Evolutionary conservation across 2,329 filamentous ascomycete species (phyloP).

Genomic region (Colletotrichum godetiae): DNA sequence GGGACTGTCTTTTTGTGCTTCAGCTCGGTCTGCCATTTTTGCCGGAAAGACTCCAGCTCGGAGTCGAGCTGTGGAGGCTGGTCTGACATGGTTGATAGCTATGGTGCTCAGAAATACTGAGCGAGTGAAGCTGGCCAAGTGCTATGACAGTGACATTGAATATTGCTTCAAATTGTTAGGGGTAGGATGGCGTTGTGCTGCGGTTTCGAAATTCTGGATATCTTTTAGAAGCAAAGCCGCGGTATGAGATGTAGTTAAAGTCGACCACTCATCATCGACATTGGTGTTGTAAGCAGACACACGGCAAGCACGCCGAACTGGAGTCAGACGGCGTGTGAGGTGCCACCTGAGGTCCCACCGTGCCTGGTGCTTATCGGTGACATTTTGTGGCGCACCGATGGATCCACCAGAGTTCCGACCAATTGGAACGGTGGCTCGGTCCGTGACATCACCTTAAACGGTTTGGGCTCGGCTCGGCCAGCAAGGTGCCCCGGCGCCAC

Average conservation of each 20-base stretch:
- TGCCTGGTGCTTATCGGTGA: conserved; percentile 30
- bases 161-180: too few relatives aligned
- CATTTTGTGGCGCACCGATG: conserved; percentile 16
- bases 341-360: conserved; percentile 21
- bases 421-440: conserved; percentile 4
- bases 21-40: conserved; percentile 88
- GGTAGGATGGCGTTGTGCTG: not conserved
- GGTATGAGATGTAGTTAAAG: conserved; percentile 27
- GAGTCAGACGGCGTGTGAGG: conserved; percentile 29
- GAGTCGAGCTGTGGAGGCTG: conserved; percentile 59
- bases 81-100: conserved; percentile 15
- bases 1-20: conserved; percentile 48
- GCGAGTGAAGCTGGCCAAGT: not conserved
- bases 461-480: conserved; percentile 27
- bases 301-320: conserved; percentile 22
- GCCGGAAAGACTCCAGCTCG: conserved; percentile 87
- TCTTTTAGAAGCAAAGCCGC: not conserved
- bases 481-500: conserved; percentile 29
- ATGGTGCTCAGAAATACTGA: not conserved
- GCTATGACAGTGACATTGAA: conserved; percentile 12
- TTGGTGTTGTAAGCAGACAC: conserved; percentile 24
- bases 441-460: conserved; percentile 25
- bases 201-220: not conserved
- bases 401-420: conserved; percentile 5
- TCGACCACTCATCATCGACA: conserved; percentile 32